phyloP scores from a whole-genome alignment of 2,329 filamentous ascomycete genomes.

The Myotisia sp. region DNA sequence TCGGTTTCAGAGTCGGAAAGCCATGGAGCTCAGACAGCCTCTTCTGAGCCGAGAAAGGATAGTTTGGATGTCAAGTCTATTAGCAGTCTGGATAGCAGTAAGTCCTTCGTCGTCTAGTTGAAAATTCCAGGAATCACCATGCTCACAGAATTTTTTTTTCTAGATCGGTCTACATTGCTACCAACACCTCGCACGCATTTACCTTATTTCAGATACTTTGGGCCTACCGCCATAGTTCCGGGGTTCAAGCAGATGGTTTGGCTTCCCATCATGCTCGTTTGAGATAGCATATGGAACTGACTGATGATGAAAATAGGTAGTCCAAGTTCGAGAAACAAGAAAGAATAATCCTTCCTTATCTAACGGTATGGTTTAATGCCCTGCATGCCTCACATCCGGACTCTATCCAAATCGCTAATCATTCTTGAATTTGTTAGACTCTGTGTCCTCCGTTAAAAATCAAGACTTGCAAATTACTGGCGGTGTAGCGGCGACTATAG shows the following conservation, averaged over 20 bases:
- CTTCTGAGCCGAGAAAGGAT: not conserved
- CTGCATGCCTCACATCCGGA: not conserved
- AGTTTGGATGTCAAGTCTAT: constrained; percentile 6
- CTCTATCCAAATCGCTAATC: too few species aligned
- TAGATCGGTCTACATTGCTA: constrained; percentile 26
- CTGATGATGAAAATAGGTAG: too few species aligned
- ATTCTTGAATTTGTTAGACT: constrained; percentile 19
- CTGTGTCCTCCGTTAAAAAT: constrained; percentile 23
- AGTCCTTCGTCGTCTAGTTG: constrained; percentile 10
- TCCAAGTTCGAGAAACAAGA: constrained; percentile 43
- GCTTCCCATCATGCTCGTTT: constrained; percentile 32
- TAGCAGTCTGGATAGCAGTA: constrained; percentile 27
- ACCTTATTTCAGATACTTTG: constrained; percentile 83
- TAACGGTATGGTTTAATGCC: constrained; percentile 19
- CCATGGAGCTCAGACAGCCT: not conserved
- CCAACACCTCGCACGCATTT: constrained; percentile 37
- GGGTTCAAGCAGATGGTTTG: constrained; percentile 82
- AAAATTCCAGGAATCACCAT: not conserved
- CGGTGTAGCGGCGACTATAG: constrained; percentile 12
- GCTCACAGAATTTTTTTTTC: not conserved
- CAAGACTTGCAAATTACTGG: constrained; percentile 17
- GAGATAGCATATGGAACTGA: too few species aligned
- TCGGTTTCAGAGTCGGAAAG: too few species aligned
- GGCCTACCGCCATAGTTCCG: constrained; percentile 77
- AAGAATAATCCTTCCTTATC: constrained; percentile 28